Conservation (phyloP, 805 yeast genomes). For the Priceomyces castillae region DNA sequence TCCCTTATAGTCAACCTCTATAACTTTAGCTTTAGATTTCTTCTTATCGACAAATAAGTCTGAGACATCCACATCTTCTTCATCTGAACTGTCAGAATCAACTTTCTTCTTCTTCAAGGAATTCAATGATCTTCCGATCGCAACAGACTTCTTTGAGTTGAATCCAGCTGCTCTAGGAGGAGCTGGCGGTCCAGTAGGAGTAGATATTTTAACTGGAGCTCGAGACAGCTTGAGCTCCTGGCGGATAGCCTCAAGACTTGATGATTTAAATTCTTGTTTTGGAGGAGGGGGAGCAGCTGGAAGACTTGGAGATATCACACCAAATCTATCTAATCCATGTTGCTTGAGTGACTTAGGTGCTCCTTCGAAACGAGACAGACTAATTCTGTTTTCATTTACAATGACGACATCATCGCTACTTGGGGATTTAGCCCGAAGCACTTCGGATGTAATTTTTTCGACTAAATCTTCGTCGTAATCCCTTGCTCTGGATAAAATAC, state of each 20-base stretch:
- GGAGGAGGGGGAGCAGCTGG: constrained; percentile 39
- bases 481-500: constrained; percentile 60
- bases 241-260: constrained; percentile 33
- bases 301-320: constrained; percentile 27
- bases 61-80: constrained; percentile 37
- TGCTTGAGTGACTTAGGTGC: constrained; percentile 21
- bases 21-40: constrained; percentile 32
- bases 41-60: constrained; percentile 39
- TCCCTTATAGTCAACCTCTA: constrained; percentile 46
- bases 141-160: constrained; percentile 30
- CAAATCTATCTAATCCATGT: constrained; percentile 35
- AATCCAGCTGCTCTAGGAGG: constrained; percentile 56
- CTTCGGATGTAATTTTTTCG: constrained; percentile 38
- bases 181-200: constrained; percentile 35
- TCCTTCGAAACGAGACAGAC: background rate
- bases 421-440: constrained; percentile 8
- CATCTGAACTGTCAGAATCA: constrained; percentile 36
- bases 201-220: constrained; percentile 18
- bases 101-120: constrained; percentile 27
- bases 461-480: constrained; percentile 54
- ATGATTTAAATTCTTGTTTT: constrained; percentile 24
- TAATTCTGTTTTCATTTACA: background rate
- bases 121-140: constrained; percentile 39
- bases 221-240: constrained; percentile 26
- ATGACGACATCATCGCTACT: background rate